Evolutionary conservation across 2,329 filamentous ascomycete genomes (phyloP).

Genomic region (Epichloe uncinata): DNA sequence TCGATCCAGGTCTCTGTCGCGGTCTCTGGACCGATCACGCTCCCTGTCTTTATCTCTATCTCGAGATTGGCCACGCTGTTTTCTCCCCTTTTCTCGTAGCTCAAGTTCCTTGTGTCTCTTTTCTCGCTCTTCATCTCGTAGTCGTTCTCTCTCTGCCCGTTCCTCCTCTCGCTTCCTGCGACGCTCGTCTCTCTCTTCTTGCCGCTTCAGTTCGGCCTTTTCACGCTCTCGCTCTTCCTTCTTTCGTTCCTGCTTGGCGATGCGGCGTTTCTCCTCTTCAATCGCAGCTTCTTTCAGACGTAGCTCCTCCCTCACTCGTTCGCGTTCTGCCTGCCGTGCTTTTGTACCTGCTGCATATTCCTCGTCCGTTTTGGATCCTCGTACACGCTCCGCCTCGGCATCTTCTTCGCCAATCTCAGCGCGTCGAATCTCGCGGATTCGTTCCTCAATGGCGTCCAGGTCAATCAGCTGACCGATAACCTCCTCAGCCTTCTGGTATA

Average conservation of each 20-base stretch:
- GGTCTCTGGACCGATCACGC: constrained; percentile 15
- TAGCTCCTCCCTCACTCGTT: constrained; percentile 46
- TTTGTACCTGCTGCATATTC: constrained; percentile 58
- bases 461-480: constrained; percentile 57
- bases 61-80: constrained; percentile 7
- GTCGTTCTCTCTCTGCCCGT: constrained; percentile 39
- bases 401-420: constrained; percentile 57
- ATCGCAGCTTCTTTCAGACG: constrained; percentile 45
- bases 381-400: constrained; percentile 49
- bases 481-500: constrained; percentile 58
- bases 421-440: constrained; percentile 54
- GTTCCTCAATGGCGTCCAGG: constrained; percentile 51
- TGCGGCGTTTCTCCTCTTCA: constrained; percentile 47
- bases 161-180: constrained; percentile 38
- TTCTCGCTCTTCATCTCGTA: constrained; percentile 27
- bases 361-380: constrained; percentile 59
- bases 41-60: neutral
- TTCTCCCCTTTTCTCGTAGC: constrained; percentile 23
- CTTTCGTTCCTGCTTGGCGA: constrained; percentile 43
- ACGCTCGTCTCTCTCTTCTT: constrained; percentile 36
- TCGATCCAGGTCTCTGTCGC: constrained; percentile 18
- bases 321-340: constrained; percentile 44
- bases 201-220: constrained; percentile 35
- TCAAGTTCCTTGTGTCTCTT: constrained; percentile 27
- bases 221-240: constrained; percentile 34